Percentiles rank a stretch among this genome's conserved stretches.
Evolutionary conservation across 208 protist genomes (phyloP).

Genomic region (Leishmania arabica): DNA sequence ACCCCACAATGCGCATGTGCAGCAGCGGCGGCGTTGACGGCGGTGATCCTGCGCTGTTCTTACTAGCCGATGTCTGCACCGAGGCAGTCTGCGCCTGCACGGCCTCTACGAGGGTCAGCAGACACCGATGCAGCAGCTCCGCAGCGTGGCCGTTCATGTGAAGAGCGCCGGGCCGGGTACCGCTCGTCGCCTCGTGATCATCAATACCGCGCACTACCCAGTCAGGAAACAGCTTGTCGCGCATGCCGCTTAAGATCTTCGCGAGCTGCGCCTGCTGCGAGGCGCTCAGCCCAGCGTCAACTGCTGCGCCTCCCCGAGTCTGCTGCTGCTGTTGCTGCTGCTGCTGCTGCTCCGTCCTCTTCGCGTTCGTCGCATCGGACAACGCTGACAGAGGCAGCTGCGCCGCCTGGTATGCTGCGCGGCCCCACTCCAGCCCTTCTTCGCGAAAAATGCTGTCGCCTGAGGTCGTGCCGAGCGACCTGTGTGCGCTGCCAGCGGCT

Average conservation of each 20-base stretch:
- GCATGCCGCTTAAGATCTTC: conserved; percentile 16
- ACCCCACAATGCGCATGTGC: conserved; percentile 14
- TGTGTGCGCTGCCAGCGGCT: background rate
- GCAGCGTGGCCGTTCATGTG: conserved; percentile 23
- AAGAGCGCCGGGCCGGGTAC: background rate
- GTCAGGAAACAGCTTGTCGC: conserved; percentile 4
- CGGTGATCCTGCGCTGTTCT: background rate
- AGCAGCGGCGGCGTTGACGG: conserved; percentile 8
- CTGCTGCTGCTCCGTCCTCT: background rate
- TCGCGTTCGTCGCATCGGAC: background rate
- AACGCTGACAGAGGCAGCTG: background rate
- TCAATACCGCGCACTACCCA: background rate
- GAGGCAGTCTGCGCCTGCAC: conserved; percentile 6
- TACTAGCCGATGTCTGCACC: background rate
- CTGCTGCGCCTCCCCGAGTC: background rate
- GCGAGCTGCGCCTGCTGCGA: conserved; percentile 10
- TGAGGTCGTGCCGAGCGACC: background rate
- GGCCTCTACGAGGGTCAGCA: conserved; percentile 18
- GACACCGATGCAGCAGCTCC: conserved; percentile 22
- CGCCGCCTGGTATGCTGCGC: background rate
- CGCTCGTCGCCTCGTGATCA: no score
- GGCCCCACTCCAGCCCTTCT: conserved; percentile 15
- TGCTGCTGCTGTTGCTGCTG: conserved; percentile 6
- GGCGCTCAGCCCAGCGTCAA: background rate
- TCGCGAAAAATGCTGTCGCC: conserved; percentile 23